Evolutionary conservation across 106 monocot species (phyloP).

Genomic region (Narthecium ossifragum): DNA sequence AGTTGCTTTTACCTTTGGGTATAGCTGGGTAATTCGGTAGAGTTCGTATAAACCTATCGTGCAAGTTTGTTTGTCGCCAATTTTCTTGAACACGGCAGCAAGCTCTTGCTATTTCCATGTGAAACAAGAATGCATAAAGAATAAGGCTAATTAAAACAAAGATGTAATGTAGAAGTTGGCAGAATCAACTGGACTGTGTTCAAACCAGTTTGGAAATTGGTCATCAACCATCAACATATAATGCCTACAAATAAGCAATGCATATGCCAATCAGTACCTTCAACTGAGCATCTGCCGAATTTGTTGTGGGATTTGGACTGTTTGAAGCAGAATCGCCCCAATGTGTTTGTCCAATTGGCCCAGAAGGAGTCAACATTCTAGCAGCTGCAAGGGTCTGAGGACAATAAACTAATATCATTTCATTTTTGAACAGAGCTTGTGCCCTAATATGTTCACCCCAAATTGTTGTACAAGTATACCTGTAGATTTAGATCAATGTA

Average conservation of each 20-base stretch:
- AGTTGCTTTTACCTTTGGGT: slow-evolving; percentile 66
- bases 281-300: slow-evolving; percentile 94
- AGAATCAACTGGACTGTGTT: too few relatives aligned
- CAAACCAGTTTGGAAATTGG: too few relatives aligned
- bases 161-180: too few relatives aligned
- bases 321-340: slow-evolving; percentile 94
- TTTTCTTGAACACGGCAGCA: slow-evolving; percentile 98
- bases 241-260: too few relatives aligned
- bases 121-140: too few relatives aligned
- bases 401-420: neutral
- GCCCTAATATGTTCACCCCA: neutral
- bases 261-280: slow-evolving; percentile 42
- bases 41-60: slow-evolving; percentile 94
- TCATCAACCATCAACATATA: too few relatives aligned
- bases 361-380: slow-evolving; percentile 95
- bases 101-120: slow-evolving; percentile 80
- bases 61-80: slow-evolving; percentile 97
- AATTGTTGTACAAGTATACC: slow-evolving; percentile 23
- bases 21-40: slow-evolving; percentile 87
- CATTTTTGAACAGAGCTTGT: neutral
- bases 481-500: slow-evolving; percentile 97
- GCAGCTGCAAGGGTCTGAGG: slow-evolving; percentile 90
- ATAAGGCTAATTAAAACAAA: too few relatives aligned
- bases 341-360: slow-evolving; percentile 80
- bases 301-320: slow-evolving; percentile 47